Conservation (phyloP, 495 filamentous ascomycete species). For the Physcia stellaris region DNA sequence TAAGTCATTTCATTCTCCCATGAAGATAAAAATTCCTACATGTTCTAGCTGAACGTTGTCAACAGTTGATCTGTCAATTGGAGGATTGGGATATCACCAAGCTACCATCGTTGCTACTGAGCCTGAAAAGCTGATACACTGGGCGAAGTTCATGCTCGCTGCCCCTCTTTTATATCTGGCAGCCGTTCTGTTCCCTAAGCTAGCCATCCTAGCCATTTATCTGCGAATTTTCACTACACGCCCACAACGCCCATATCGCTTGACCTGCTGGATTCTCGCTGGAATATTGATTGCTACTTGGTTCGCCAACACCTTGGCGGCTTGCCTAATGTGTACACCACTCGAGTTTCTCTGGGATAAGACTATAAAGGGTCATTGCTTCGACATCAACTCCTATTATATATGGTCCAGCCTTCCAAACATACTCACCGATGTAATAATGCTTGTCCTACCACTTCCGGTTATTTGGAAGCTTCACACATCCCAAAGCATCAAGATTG, state of each 20-base stretch:
- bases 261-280: slow-evolving; percentile 5
- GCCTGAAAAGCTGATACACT: slow-evolving; percentile 5
- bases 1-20: neutral
- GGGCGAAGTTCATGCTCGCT: slow-evolving; percentile 14
- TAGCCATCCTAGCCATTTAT: slow-evolving; percentile 23
- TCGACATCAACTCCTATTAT: slow-evolving; percentile 14
- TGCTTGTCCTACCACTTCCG: slow-evolving; percentile 20
- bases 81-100: slow-evolving; percentile 17
- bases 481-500: slow-evolving; percentile 22
- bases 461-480: slow-evolving; percentile 21
- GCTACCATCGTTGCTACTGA: slow-evolving; percentile 6
- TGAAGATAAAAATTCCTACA: neutral
- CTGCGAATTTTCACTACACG: slow-evolving; percentile 22
- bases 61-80: slow-evolving; percentile 8
- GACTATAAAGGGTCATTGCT: slow-evolving; percentile 6
- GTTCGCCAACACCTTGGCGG: slow-evolving; percentile 7
- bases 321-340: slow-evolving; percentile 8
- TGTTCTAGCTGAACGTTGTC: neutral
- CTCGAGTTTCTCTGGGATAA: slow-evolving; percentile 10
- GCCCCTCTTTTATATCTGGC: slow-evolving; percentile 18
- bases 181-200: slow-evolving; percentile 21
- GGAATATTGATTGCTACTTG: slow-evolving; percentile 7
- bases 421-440: slow-evolving; percentile 20
- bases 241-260: slow-evolving; percentile 2
- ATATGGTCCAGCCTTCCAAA: slow-evolving; percentile 16